Evolutionary conservation across 371 early-diverging fungal genomes (phyloP), one percentile per base, ranked within the genome.

Genomic region (Mortierella sp.): DNA sequence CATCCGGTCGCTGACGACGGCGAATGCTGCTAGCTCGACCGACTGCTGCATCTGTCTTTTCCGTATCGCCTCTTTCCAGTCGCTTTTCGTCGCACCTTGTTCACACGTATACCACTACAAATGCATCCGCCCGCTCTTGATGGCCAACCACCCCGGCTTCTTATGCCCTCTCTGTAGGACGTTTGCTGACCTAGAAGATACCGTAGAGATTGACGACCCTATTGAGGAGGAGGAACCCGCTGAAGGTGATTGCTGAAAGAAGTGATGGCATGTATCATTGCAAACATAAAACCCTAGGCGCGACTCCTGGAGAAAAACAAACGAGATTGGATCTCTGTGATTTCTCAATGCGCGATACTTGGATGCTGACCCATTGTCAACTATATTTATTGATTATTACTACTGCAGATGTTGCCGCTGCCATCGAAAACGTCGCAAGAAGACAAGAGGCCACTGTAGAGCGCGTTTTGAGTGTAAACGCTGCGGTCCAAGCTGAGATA

Each of bases 31-130:
- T 6, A 62, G 60, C 57, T 61, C 78, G 12, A 85, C 82, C 56
- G 98, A 98, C 72, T 98, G 98, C 81, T 96, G 97, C 79, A 98
- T 98, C 64, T 98, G 98, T 80, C 85, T 97, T 44, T 93, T 91
- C 71, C 85, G 92, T 50, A 88, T 97, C 61, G 90, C 90, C 7
- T 94, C 95, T 15, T 94, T 92, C 81, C 97, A 97, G 81, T 95
- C 97, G 8, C 85, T 97, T 47, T 97, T 97, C 72, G 86, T 97
- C 17, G 93, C 97, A 6, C 97, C 97, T 2, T 97, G 97, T 71
- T 95, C 95, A 11, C 97, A 97, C 76, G 91, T 93, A 64, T 97
- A 92, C 81, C 97, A 97, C 72, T 97, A 91, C 83, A 96, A 96
- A 81, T 97, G 97, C 78, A 92, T 96, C 54, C 86, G 89, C 47